phyloP scores from a whole-genome alignment of 148 eudicot species.

The Vaccinium corymbosum region DNA sequence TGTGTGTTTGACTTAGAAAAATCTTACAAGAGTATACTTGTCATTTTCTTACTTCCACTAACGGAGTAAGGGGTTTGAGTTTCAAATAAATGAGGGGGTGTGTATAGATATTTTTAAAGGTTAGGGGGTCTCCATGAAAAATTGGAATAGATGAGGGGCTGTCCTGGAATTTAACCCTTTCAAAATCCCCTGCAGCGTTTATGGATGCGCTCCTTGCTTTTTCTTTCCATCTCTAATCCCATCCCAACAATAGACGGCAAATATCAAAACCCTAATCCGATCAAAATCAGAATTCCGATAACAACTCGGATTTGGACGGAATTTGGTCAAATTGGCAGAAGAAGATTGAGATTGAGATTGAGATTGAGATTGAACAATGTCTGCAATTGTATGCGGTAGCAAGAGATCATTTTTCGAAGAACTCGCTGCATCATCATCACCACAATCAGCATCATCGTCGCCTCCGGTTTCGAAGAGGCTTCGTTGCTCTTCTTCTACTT shows the following conservation, averaged over 20 bases:
- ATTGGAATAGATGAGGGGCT: too few species aligned
- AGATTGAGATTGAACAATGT: conserved; percentile 38
- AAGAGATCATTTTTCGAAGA: conserved; percentile 78
- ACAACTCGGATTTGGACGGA: neutral
- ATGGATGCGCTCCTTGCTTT: neutral
- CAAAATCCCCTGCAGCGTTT: too few species aligned
- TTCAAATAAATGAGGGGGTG: too few species aligned
- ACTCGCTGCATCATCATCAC: conserved; percentile 33
- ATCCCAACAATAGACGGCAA: too few species aligned
- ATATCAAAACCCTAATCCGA: conserved; percentile 11
- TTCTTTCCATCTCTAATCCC: neutral
- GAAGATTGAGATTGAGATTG: conserved; percentile 8
- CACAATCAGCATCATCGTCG: conserved; percentile 38
- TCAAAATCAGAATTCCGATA: neutral
- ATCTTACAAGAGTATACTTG: too few species aligned
- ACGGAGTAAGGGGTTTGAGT: too few species aligned
- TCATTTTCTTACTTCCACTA: too few species aligned
- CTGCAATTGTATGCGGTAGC: conserved; percentile 44
- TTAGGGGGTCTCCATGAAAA: too few species aligned
- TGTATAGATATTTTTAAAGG: too few species aligned
- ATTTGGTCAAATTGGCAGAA: neutral
- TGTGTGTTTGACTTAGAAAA: too few species aligned
- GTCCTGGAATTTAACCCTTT: too few species aligned
- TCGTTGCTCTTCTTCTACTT: conserved; percentile 52
- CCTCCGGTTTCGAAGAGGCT: conserved; percentile 48